Evolutionary conservation across 768 basidiomycete species (phyloP), one percentile per base, ranked within the genome.

Genomic region (Mycena leptocephala): DNA sequence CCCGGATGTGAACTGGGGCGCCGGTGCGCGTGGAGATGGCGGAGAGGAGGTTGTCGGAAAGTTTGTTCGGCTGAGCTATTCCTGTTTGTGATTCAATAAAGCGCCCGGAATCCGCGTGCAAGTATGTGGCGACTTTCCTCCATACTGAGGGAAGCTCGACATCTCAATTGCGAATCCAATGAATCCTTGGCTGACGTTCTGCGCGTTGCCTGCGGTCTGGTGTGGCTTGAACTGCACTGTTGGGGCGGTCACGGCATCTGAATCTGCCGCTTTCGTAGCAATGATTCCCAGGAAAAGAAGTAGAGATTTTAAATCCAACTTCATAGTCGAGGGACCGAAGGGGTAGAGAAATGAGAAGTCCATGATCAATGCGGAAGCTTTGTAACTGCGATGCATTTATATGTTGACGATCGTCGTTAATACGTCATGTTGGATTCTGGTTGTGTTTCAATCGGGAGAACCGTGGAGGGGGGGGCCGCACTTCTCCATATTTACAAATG

Each of bases 1-100:
- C n/a, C n/a, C n/a, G n/a, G n/a, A 71, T 63, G n/a, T 63, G 46
- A 24, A 71, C 22, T 11, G 70, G 70, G n/a, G 33, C 48, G 8
- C 59, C 35, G n/a, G 48, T 71, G 8, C 59, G 59, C 24, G 32
- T 63, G 22, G 70, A 71, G 59, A 71, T 37, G 32, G 43, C 46
- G 33, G 70, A 48, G 33, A 71, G 35, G n/a, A 71, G 70, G 48
- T 51, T 51, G 4, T 35, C 26, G 4, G 68, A 39, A 9, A 71
- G 63, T 0, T 46, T 37, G 16, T 68, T 68, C 4, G 66, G 66
- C 13, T 26, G 32, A 11, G 24, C 26, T 24, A 26, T 16, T 16
- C 66, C 66, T 68, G 66, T 37, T 37, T 13, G 35, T 13, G 35
- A 37, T 6, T 37, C 7, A 37, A 13, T 37, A 13, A 37, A 37